These are phyloP conservation scores for Nephelium lappaceum DNA, from an alignment of 345 rosid genomes.

Conservation along the genomic window DNA sequence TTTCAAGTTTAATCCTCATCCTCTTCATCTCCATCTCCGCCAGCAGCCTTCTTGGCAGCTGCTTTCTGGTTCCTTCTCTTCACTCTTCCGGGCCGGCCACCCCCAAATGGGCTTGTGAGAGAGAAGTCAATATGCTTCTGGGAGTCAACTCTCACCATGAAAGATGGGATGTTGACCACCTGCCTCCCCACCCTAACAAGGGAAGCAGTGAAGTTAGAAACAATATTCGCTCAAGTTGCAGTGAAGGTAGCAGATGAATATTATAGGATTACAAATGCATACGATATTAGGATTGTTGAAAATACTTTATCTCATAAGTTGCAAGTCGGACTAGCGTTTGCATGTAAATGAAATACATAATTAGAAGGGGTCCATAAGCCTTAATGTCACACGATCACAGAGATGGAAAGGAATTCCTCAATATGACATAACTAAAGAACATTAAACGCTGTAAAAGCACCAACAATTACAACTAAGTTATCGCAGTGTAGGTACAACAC, in stretches of 20 bases:
- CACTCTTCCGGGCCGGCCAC: constrained; percentile 57
- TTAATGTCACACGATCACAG: not conserved
- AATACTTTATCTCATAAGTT: not conserved
- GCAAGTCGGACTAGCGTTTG: not conserved
- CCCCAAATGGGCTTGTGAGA: constrained; percentile 47
- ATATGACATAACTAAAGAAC: not conserved
- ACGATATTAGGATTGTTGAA: not conserved
- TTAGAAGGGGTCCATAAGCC: not conserved
- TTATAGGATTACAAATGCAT: not conserved
- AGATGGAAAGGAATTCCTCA: not conserved
- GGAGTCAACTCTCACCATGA: constrained; percentile 57
- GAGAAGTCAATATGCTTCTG: constrained; percentile 58
- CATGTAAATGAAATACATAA: not conserved
- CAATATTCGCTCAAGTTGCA: not conserved
- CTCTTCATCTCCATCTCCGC: constrained; percentile 60
- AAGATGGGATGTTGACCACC: constrained; percentile 58
- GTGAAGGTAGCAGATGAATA: not conserved
- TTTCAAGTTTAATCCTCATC: constrained; percentile 33
- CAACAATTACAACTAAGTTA: not conserved
- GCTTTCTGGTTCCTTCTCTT: constrained; percentile 55
- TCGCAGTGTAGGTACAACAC: not conserved
- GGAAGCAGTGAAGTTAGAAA: not conserved
- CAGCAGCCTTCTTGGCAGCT: constrained; percentile 52
- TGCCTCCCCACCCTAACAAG: constrained; percentile 50
- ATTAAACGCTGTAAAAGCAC: not conserved